Evolutionary conservation across 2,329 filamentous ascomycete species (phyloP), one percentile per base, ranked within the genome.

Genomic region (Pyrenochaeta sp.): DNA sequence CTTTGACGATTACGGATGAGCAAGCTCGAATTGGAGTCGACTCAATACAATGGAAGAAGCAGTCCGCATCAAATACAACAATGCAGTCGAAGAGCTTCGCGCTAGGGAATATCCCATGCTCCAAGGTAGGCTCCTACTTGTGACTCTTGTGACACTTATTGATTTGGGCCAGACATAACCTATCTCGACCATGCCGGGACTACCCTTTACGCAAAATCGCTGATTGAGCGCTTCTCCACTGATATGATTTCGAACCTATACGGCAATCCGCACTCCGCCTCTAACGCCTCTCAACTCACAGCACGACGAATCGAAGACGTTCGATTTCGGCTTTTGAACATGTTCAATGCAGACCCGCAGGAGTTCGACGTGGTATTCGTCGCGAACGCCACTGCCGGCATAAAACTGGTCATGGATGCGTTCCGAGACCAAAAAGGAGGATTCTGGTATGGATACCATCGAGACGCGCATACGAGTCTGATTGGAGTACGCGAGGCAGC

Each of bases 121-220:
- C 37, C 79, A 84, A 77, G 87, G 89, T 88, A 69, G 51, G 68
- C 54, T 29, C 39, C 12, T n/a, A 43, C 6, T 11, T 15, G 14
- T 4, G 9, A 9, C 7, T 45, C n/a, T 11, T 1, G 11, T 11
- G 15, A 27, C 27, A 14, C 18, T 30, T 46, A 30, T 49, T 67
- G 48, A 64, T 41, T 55, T 30, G 32, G 18, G 12, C 23, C 7
- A 94, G 91, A 84, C 46, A 86, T 86, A 9, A 82, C 88, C 41
- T 98, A 97, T 74, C 87, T 98, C 51, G 94, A 98, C 67, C 93
- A 98, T 88, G 92, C 92, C 0, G 94, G 92, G n/a, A 91, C 91
- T n/a, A 94, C 93, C 0, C 81, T 90, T 1, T 91, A 90, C 70
- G 82, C 92, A 36, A 94, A 90, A 73, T 92, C 90, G 27, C 77